Percentiles rank a stretch among this genome's conserved stretches.
These are phyloP conservation scores for Podospora comata DNA, from an alignment of 495 filamentous ascomycete species.

Conservation along the genomic window DNA sequence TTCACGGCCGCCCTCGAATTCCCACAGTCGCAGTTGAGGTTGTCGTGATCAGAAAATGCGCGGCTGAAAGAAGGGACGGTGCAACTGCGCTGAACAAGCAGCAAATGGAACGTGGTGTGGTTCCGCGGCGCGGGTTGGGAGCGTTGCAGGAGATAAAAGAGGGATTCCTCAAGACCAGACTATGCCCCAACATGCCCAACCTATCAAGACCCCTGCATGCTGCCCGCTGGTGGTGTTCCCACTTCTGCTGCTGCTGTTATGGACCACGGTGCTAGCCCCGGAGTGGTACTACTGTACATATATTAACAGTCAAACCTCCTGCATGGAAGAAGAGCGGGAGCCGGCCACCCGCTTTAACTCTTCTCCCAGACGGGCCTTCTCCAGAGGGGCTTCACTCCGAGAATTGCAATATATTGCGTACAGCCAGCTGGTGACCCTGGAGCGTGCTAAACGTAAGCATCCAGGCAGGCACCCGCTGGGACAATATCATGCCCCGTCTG, in stretches of 20 bases:
- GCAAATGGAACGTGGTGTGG: constrained; percentile 6
- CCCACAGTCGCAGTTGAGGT: background rate
- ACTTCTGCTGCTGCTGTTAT: constrained; percentile 10
- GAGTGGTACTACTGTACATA: constrained; percentile 14
- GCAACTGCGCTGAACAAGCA: constrained; percentile 5
- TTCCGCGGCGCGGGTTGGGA: constrained; percentile 11
- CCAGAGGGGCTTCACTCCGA: constrained; percentile 23
- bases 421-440: constrained; percentile 2
- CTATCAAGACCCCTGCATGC: constrained; percentile 19
- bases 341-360: constrained; percentile 35
- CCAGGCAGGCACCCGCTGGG: constrained; percentile 3
- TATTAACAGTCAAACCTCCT: constrained; percentile 24
- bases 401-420: constrained; percentile 12
- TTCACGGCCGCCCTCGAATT: background rate
- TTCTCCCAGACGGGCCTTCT: constrained; percentile 20
- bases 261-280: constrained; percentile 1
- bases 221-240: constrained; percentile 8
- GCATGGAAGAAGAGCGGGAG: constrained; percentile 35
- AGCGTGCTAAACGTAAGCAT: constrained; percentile 5
- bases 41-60: background rate
- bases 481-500: constrained; percentile 8
- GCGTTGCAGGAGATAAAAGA: constrained; percentile 26
- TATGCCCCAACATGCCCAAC: constrained; percentile 12
- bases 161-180: constrained; percentile 14
- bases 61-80: background rate